phyloP scores from a whole-genome alignment of 148 eudicot genomes.

The Rhododendron ovatum region DNA sequence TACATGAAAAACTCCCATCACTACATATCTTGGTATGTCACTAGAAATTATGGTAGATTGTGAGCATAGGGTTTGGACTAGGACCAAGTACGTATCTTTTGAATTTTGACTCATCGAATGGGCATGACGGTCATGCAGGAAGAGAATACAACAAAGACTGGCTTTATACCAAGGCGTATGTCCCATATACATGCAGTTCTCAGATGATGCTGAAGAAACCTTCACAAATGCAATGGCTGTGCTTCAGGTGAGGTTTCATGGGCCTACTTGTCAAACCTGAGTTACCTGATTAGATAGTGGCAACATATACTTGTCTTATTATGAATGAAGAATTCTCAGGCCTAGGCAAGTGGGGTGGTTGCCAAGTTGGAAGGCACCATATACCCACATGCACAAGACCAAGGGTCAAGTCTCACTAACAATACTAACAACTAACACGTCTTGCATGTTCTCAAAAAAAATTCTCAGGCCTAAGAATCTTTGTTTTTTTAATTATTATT shows the following conservation, averaged over 20 bases:
- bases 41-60: background rate
- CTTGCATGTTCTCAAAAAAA: background rate
- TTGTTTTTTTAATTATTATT: too few relatives aligned
- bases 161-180: slow-evolving; percentile 94
- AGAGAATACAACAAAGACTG: slow-evolving; percentile 81
- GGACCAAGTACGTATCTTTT: background rate
- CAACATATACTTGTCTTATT: background rate
- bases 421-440: background rate
- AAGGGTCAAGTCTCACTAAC: background rate
- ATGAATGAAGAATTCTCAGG: background rate
- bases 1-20: background rate
- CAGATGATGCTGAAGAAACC: slow-evolving; percentile 79
- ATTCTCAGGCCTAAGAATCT: background rate
- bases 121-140: slow-evolving; percentile 43
- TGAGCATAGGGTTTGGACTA: background rate
- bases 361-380: background rate
- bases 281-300: background rate
- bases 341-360: background rate
- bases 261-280: background rate
- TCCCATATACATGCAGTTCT: slow-evolving; percentile 74
- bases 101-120: background rate
- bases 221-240: slow-evolving; percentile 55
- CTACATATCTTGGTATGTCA: background rate
- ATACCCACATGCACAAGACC: background rate
- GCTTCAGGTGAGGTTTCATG: slow-evolving; percentile 47